phyloP scores from a whole-genome alignment of 441 rosid species.

The Croton setiger region DNA sequence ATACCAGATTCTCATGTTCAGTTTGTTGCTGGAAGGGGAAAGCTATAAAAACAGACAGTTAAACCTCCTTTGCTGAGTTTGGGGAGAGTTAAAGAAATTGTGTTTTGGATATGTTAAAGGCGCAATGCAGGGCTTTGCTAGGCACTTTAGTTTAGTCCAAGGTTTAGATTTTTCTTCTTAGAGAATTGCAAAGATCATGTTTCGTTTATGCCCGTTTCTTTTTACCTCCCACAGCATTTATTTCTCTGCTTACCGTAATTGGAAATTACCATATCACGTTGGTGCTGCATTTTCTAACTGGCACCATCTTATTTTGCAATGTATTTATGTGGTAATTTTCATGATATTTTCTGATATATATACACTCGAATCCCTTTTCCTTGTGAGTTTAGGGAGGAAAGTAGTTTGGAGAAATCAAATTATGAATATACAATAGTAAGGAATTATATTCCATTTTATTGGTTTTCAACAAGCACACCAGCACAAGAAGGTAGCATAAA shows the following conservation, averaged over 20 bases:
- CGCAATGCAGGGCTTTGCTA: background rate
- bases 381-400: too few relatives aligned
- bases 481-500: too few relatives aligned
- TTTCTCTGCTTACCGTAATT: background rate
- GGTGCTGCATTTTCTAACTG: too few relatives aligned
- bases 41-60: conserved; percentile 19
- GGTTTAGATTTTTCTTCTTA: conserved; percentile 2
- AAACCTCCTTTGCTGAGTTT: conserved; percentile 11
- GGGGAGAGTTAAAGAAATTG: conserved; percentile 12
- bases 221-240: background rate
- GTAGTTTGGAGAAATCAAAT: too few relatives aligned
- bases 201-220: background rate
- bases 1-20: conserved; percentile 11
- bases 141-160: conserved; percentile 19
- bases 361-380: too few relatives aligned
- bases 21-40: conserved; percentile 15
- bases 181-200: background rate
- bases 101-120: conserved; percentile 8
- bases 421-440: too few relatives aligned
- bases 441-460: too few relatives aligned
- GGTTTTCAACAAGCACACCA: too few relatives aligned
- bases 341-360: too few relatives aligned
- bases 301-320: too few relatives aligned
- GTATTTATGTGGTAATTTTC: too few relatives aligned
- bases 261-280: too few relatives aligned